Percentiles rank a stretch among this genome's conserved stretches.
Evolutionary conservation across 2,329 filamentous ascomycete species (phyloP).

Genomic region (Septoria petroselini): DNA sequence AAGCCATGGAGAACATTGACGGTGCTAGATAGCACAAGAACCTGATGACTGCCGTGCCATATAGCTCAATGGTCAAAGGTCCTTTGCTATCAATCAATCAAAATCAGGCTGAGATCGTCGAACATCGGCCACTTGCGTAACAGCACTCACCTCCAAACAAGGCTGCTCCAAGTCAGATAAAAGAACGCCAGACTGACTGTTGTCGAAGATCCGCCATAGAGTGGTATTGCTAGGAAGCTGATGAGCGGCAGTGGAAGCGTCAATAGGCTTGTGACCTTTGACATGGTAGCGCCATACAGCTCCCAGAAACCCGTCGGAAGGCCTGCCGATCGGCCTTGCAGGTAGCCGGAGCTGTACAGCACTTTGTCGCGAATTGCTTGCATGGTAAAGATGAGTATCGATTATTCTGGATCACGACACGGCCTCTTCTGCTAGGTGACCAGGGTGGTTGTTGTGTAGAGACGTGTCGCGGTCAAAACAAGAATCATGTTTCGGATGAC

Average conservation of each 20-base stretch:
- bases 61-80: slow-evolving; percentile 69
- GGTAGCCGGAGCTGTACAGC: slow-evolving; percentile 34
- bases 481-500: too few species aligned
- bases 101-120: slow-evolving; percentile 4
- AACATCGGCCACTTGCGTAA: neutral
- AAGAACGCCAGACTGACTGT: slow-evolving; percentile 85
- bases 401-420: too few species aligned
- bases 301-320: slow-evolving; percentile 29
- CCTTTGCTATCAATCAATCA: slow-evolving; percentile 55
- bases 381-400: too few species aligned
- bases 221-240: slow-evolving; percentile 69
- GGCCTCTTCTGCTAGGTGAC: neutral
- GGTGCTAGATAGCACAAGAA: slow-evolving; percentile 70
- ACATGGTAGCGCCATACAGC: slow-evolving; percentile 26
- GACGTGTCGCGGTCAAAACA: too few species aligned
- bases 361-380: slow-evolving; percentile 31
- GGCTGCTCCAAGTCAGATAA: slow-evolving; percentile 83
- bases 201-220: slow-evolving; percentile 71
- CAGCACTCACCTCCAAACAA: slow-evolving; percentile 55
- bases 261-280: slow-evolving; percentile 32
- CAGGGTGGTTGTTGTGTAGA: too few species aligned
- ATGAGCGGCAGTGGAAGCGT: slow-evolving; percentile 43
- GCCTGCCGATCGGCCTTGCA: slow-evolving; percentile 31
- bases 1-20: slow-evolving; percentile 66
- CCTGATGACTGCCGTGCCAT: slow-evolving; percentile 66